Percentiles rank a stretch among this genome's conserved stretches.
phyloP scores from a whole-genome alignment of 1,284 basidiomycete genomes.

The Austroboletus novae-zelandiae region DNA sequence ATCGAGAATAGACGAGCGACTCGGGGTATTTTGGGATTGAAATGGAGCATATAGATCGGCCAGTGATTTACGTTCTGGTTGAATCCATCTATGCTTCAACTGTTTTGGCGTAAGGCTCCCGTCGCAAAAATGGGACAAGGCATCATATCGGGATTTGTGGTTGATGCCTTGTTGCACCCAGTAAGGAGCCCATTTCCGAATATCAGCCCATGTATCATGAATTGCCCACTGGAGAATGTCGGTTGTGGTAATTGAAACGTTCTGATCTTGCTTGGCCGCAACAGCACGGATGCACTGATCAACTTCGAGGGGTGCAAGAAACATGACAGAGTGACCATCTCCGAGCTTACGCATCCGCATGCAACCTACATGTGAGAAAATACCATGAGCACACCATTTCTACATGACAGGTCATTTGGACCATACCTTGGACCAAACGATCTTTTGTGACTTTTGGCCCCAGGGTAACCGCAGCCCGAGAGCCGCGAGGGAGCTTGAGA shows the following conservation, averaged over 20 bases:
- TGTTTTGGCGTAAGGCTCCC: background rate
- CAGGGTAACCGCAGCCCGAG: conserved; percentile 48
- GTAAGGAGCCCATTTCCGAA: conserved; percentile 37
- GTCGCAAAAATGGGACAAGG: conserved; percentile 25
- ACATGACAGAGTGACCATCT: conserved; percentile 44
- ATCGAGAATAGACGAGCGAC: background rate
- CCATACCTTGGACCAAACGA: conserved; percentile 46
- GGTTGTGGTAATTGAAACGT: conserved; percentile 12
- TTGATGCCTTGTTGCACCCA: conserved; percentile 48
- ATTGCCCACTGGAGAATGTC: conserved; percentile 45
- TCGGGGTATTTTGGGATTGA: background rate
- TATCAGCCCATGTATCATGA: conserved; percentile 40
- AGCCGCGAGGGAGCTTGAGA: conserved; percentile 43
- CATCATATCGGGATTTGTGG: conserved; percentile 31
- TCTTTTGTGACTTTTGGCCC: conserved; percentile 53
- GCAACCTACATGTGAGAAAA: conserved; percentile 31
- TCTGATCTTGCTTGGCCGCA: conserved; percentile 4
- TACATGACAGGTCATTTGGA: background rate
- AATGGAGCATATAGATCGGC: background rate
- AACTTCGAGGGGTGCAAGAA: conserved; percentile 46
- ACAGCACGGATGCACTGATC: conserved; percentile 38
- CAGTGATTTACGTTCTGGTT: conserved; percentile 33
- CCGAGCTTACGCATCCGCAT: conserved; percentile 51
- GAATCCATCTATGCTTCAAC: conserved; percentile 32
- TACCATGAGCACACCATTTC: background rate